Evolutionary conservation across 768 basidiomycete genomes (phyloP).

Genomic region (Suillus brevipes): DNA sequence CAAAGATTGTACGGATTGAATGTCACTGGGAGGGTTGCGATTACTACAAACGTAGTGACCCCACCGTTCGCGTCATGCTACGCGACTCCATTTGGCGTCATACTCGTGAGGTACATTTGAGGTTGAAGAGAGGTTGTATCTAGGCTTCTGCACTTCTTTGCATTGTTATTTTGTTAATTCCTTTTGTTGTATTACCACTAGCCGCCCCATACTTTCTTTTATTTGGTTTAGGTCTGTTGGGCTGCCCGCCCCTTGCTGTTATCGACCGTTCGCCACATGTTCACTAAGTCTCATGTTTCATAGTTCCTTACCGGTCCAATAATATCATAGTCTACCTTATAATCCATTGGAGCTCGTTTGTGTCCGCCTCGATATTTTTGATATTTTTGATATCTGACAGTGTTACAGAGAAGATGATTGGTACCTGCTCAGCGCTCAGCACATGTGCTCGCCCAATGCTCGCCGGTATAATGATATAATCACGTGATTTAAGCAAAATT

Average conservation of each 20-base stretch:
- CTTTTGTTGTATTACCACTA: not conserved
- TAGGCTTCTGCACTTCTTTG: not conserved
- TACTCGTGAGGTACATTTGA: not conserved
- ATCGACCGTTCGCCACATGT: not conserved
- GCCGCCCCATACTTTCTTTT: not conserved
- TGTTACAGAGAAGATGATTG: not conserved
- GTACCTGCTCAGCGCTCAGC: not conserved
- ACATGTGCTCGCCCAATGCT: too few species aligned
- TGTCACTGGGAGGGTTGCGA: not conserved
- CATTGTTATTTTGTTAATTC: not conserved
- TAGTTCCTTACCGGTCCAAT: not conserved
- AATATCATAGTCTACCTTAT: not conserved
- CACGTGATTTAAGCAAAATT: slow-evolving; percentile 1
- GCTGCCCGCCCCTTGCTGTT: not conserved
- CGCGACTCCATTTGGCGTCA: not conserved
- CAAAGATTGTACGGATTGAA: not conserved
- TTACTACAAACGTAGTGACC: not conserved
- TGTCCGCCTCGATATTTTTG: not conserved
- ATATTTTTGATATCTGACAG: not conserved
- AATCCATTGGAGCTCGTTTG: not conserved
- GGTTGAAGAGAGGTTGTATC: not conserved
- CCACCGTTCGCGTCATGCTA: not conserved
- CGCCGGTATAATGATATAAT: not conserved
- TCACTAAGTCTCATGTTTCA: not conserved
- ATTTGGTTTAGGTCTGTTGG: too few species aligned